phyloP scores from a whole-genome alignment of 148 eudicot species.

The Cornus suecica region DNA sequence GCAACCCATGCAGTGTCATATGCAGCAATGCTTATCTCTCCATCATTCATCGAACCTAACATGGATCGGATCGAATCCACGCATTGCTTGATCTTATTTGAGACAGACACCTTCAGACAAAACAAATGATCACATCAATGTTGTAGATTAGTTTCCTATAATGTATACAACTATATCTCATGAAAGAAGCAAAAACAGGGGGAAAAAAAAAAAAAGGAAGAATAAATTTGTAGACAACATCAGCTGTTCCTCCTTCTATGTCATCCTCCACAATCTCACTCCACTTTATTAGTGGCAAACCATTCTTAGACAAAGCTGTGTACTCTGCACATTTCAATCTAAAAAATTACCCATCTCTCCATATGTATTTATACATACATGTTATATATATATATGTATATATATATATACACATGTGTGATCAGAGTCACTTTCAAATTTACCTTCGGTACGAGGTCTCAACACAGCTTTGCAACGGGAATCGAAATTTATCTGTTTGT shows the following conservation, averaged over 20 bases:
- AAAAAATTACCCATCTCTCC: no score
- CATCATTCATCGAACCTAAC: conserved; percentile 45
- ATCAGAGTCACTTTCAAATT: no score
- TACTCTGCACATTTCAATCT: conserved; percentile 25
- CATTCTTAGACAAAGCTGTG: conserved; percentile 18
- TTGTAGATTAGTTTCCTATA: background rate
- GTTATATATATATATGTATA: no score
- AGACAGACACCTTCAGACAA: conserved; percentile 6
- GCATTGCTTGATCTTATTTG: conserved; percentile 9
- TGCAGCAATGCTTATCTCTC: conserved; percentile 42
- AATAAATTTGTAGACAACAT: conserved; percentile 2
- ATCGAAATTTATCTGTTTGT: background rate
- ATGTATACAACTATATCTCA: background rate
- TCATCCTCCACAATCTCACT: conserved; percentile 26
- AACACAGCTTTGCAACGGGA: conserved; percentile 28
- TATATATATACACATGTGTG: no score
- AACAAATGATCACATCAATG: background rate
- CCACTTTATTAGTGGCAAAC: conserved; percentile 27
- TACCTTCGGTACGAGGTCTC: conserved; percentile 33
- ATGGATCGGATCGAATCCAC: conserved; percentile 20
- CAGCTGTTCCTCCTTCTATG: conserved; percentile 16
- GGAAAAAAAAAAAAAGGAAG: background rate
- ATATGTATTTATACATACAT: background rate
- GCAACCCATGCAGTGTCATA: conserved; percentile 78
- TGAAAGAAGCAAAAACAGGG: background rate